Percentiles rank a stretch among this genome's conserved stretches.
These are phyloP conservation scores for Echeveria elegans DNA, from an alignment of 164 flowering plant genomes.

Conservation along the genomic window DNA sequence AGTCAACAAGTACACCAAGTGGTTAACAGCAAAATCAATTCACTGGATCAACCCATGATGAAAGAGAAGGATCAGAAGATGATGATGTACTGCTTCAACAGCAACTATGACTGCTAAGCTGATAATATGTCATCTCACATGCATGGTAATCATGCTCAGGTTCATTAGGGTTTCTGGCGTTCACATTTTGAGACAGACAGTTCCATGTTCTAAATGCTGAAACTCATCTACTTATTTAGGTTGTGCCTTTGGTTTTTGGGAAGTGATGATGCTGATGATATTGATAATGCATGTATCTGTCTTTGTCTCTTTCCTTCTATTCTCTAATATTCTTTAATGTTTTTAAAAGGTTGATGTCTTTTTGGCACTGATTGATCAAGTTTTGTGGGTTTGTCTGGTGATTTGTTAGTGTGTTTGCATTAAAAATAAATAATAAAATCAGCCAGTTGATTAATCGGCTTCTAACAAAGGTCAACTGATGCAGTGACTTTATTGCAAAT, in stretches of 20 bases:
- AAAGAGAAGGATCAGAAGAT: neutral
- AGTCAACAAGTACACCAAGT: neutral
- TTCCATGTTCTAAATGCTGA: no score
- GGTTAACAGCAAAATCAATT: neutral
- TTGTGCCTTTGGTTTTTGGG: neutral
- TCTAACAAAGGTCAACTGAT: neutral
- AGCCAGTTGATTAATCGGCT: no score
- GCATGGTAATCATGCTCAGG: no score
- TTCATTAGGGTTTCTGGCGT: neutral
- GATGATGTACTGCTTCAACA: constrained; percentile 4
- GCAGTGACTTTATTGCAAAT: neutral
- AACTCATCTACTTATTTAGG: no score
- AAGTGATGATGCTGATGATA: no score
- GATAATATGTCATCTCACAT: neutral
- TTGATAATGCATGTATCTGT: neutral
- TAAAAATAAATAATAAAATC: no score
- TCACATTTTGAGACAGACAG: neutral
- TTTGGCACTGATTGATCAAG: neutral
- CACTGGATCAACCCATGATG: constrained; percentile 3
- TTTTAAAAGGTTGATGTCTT: neutral
- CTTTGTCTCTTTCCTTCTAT: neutral
- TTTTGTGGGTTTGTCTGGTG: neutral
- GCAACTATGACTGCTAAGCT: neutral
- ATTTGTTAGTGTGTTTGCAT: neutral
- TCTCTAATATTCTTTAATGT: neutral